Base-by-base conservation (phyloP, 2,329 filamentous ascomycete species). In the Tolypocladium endophyticum region DNA sequence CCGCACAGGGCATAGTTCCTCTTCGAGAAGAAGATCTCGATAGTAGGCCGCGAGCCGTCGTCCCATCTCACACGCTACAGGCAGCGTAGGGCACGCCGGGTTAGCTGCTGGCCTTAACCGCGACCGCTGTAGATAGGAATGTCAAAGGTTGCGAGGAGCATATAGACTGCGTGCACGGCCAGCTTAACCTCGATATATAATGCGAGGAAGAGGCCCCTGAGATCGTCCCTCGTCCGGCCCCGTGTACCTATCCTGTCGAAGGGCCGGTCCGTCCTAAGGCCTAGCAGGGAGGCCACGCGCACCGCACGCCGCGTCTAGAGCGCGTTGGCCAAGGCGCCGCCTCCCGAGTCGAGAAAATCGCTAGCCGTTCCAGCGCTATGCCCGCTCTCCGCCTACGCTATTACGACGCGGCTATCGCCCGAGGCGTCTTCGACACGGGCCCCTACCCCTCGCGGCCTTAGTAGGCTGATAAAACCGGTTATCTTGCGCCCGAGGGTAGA, bases 151-250 rank as follows among this genome's bases (percentile, higher is more conserved):
- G 59, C 57, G 0, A 76, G 64, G 0, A 75, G 61, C 0, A 68
- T 58, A 7, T 68, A 69, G 0, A 75, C 57, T 0, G 69, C 71
- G 25, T 74, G 69, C 0, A 70, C 66, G 0, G 74, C 72, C 0
- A 78, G 68, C 59, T 77, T 77, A 18, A 73, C 72, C 60, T 78
- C 75, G 1, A 74, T 71, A 25, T 78, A 76, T 0, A 71, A 68
- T 0, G 71, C 72, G 1, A 67, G 64, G 50, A 72, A 73, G 16
- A 70, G 61, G 4, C 73, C 71, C 12, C 55, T 59, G 38, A 58
- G 58, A 25, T 57, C 41, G 3, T 56, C 39, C 39, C 43, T 59
- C 14, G 41, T 47, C 0, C 52, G 53, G 0, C 38, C 55, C 11
- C 52, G 39, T 36, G 14, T 35, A 16, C 53, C 18, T 1, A 59